Percentiles rank a stretch among this genome's conserved stretches.
Evolutionary conservation across 1,284 basidiomycete species (phyloP).

Genomic region (Tremellales sp.): DNA sequence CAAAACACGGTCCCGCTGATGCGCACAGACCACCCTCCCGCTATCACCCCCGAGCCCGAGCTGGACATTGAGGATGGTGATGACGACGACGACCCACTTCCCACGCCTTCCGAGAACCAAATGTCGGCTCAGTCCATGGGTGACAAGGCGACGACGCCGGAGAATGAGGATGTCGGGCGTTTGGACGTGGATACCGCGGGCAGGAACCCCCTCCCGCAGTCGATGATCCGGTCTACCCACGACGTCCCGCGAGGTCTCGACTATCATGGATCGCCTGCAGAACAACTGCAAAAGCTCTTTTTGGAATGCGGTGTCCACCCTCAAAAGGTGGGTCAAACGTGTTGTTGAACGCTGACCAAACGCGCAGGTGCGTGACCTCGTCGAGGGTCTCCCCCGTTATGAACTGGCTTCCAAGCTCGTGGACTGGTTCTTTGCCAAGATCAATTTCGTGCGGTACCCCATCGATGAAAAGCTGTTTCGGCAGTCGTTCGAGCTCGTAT

Average conservation of each 20-base stretch:
- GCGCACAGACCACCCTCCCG: constrained; percentile 31
- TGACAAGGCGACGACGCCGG: constrained; percentile 10
- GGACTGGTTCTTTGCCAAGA: constrained; percentile 50
- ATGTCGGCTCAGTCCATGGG: constrained; percentile 12
- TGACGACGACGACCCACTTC: constrained; percentile 7
- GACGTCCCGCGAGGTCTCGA: constrained; percentile 26
- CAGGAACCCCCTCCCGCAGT: constrained; percentile 39
- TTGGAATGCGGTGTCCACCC: constrained; percentile 81
- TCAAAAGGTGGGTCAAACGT: constrained; percentile 58
- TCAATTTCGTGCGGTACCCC: constrained; percentile 90
- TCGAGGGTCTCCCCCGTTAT: constrained; percentile 72
- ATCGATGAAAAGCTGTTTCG: constrained; percentile 81
- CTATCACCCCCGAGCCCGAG: constrained; percentile 18
- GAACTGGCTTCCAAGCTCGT: constrained; percentile 61
- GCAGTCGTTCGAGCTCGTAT: constrained; percentile 65
- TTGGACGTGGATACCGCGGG: constrained; percentile 27
- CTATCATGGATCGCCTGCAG: constrained; percentile 31
- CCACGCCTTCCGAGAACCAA: constrained; percentile 6
- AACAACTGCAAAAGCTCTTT: constrained; percentile 59
- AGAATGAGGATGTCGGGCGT: constrained; percentile 17
- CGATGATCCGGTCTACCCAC: constrained; percentile 15
- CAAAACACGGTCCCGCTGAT: not conserved
- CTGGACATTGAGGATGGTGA: constrained; percentile 5
- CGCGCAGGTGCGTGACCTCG: constrained; percentile 56
- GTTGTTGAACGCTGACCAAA: not conserved